A percentile compares a stretch with the other conserved stretches of the same genome.
Evolutionary conservation across 129 eudicot genomes (phyloP).

Genomic region (Lactuca saligna): DNA sequence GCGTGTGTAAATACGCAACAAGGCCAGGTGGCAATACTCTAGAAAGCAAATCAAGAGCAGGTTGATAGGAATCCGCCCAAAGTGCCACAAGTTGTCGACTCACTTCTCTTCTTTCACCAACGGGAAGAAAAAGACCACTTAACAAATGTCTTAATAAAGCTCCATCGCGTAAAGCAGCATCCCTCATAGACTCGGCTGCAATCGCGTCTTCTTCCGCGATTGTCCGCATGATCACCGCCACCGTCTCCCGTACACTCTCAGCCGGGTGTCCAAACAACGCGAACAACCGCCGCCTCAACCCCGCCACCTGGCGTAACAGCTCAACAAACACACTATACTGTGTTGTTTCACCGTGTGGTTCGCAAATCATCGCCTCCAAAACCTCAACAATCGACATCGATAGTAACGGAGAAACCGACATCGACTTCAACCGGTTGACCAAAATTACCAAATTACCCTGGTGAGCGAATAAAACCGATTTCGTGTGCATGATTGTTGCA

Average conservation of each 20-base stretch:
- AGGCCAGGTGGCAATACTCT: conserved; percentile 98
- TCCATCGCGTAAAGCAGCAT: conserved; percentile 99
- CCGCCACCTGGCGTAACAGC: conserved; percentile 89
- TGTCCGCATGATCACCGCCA: conserved; percentile 95
- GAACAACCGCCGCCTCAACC: conserved; percentile 81
- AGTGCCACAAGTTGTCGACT: conserved; percentile 98
- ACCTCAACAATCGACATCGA: conserved; percentile 95
- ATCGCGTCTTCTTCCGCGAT: conserved; percentile 99
- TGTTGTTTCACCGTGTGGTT: conserved; percentile 95
- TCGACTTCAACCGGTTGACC: conserved; percentile 85
- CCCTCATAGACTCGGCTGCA: conserved; percentile 98
- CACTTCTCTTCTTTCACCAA: conserved; percentile 88
- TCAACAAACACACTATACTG: conserved; percentile 91
- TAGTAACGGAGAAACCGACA: conserved; percentile 85
- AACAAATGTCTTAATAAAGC: conserved; percentile 84
- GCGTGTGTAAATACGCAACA: conserved; percentile 93
- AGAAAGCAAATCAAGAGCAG: conserved; percentile 85
- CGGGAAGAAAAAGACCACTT: conserved; percentile 79
- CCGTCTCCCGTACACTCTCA: conserved; percentile 91
- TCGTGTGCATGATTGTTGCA: conserved; percentile 94
- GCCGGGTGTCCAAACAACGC: conserved; percentile 97
- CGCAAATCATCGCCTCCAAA: conserved; percentile 96
- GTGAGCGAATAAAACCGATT: conserved; percentile 82
- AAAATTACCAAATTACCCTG: conserved; percentile 67
- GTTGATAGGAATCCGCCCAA: conserved; percentile 99